A percentile compares a stretch with the other conserved stretches of the same genome.
These are phyloP conservation scores for Trypanosoma caninum DNA, from an alignment of 208 protist species.

Conservation along the genomic window DNA sequence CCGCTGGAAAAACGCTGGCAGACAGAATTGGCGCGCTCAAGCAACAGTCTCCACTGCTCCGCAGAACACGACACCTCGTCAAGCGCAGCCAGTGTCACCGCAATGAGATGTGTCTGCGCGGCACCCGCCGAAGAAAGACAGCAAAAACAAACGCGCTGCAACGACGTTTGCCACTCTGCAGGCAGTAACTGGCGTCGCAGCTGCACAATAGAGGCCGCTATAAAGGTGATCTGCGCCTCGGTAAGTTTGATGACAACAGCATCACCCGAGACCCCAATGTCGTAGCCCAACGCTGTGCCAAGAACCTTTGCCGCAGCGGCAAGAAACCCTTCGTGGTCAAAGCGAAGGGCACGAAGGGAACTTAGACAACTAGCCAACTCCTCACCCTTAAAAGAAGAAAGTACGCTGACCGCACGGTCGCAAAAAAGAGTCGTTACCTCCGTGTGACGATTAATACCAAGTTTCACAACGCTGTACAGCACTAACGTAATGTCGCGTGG, in stretches of 20 bases:
- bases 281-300: constrained; percentile 2
- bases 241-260: constrained; percentile 1
- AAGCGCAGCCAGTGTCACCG: constrained; percentile 14
- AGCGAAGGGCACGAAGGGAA: constrained; percentile 49
- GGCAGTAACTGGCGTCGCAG: constrained; percentile 12
- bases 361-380: constrained; percentile 74
- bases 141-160: constrained; percentile 17
- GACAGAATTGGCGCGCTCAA: constrained; percentile 11
- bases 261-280: too few relatives aligned
- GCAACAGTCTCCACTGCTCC: constrained; percentile 8
- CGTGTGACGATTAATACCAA: constrained; percentile 43
- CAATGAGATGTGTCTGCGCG: constrained; percentile 21
- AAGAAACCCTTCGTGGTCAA: constrained; percentile 29
- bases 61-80: constrained; percentile 18
- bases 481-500: constrained; percentile 66
- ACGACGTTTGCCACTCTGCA: constrained; percentile 14
- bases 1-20: constrained; percentile 21
- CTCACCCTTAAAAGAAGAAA: constrained; percentile 47
- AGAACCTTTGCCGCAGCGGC: constrained; percentile 24
- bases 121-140: constrained; percentile 6
- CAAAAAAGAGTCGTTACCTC: constrained; percentile 62
- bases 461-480: constrained; percentile 76
- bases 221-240: constrained; percentile 20
- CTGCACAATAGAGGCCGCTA: constrained; percentile 21
- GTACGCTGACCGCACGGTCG: constrained; percentile 50